Evolutionary conservation across 768 basidiomycete species (phyloP), one percentile per base, ranked within the genome.

Genomic region (Lentinula aciculospora): DNA sequence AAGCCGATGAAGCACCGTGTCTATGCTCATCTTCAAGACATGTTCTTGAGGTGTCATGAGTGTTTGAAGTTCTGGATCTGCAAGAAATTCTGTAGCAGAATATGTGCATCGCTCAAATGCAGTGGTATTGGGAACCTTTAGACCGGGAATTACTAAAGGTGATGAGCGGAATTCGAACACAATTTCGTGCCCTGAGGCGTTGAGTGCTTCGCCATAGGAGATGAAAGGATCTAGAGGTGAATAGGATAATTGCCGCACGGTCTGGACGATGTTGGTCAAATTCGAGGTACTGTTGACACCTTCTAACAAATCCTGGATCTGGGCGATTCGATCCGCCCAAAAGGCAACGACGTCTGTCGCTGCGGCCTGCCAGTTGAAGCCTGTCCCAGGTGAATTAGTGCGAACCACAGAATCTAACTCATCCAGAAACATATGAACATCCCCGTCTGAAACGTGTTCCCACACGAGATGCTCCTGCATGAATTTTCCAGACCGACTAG

Each of bases 211-310:
- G 3, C 64, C 64, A 1, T 63, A 56, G 31, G 62, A 61, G 56
- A 66, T 62, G 58, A 62, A 63, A 12, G 63, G 65, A 37, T 64
- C 61, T 4, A 64, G 34, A 9, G 59, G 58, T 10, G 64, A 57
- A 25, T 65, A 65, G 0, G 64, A 46, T 32, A 65, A 39, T 4
- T 59, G 60, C 25, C 61, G 61, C 17, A 66, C 60, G 9, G 59
- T 47, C 13, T 36, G 53, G 6, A 66, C n/a, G 12, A 53, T 31
- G 12, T 53, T 45, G 8, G 65, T 62, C n/a, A 47, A 25, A 40
- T 64, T 63, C 13, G 34, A 53, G 19, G 31, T 50, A 45, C 57
- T 40, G 12, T 64, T 50, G 29, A 61, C 59, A 25, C 58, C 59
- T 19, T 62, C 56, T 31, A 64, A 48, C 4, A 65, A 51, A 19